A percentile compares a stretch with the other conserved stretches of the same genome.
Conservation (phyloP, 73 alveolate species). For the Tetrahymena borealis region DNA sequence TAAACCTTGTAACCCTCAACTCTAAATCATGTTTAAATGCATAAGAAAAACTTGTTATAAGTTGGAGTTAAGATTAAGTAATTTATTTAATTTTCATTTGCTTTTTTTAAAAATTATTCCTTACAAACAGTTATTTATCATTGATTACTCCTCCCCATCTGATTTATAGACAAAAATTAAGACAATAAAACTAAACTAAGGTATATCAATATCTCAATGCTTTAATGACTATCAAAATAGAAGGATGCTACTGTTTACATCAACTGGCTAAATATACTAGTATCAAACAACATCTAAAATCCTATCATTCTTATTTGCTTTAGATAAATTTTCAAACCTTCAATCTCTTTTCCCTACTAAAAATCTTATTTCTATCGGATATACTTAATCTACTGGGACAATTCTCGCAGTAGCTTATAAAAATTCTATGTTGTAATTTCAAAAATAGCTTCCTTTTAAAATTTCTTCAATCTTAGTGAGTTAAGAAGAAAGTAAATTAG, state of each 20-base stretch:
- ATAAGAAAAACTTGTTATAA: background rate
- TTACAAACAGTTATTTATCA: background rate
- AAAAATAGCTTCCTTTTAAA: background rate
- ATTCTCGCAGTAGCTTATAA: background rate
- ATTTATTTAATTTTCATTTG: background rate
- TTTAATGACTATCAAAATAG: background rate
- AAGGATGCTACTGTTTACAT: background rate
- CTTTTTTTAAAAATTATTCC: background rate
- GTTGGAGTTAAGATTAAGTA: background rate
- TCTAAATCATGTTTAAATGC: background rate
- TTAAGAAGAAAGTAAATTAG: background rate
- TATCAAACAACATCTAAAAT: background rate
- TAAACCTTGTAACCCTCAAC: background rate
- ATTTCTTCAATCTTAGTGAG: background rate
- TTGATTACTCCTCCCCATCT: background rate
- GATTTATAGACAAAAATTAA: background rate
- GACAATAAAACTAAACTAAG: background rate
- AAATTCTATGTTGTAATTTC: background rate
- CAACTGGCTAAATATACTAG: background rate
- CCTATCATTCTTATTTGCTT: background rate
- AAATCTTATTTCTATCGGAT: background rate
- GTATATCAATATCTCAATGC: background rate
- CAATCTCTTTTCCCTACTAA: background rate
- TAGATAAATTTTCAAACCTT: background rate
- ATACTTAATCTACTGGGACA: background rate